Base-by-base conservation (phyloP, 768 basidiomycete genomes). In the Boletus insuetus region DNA sequence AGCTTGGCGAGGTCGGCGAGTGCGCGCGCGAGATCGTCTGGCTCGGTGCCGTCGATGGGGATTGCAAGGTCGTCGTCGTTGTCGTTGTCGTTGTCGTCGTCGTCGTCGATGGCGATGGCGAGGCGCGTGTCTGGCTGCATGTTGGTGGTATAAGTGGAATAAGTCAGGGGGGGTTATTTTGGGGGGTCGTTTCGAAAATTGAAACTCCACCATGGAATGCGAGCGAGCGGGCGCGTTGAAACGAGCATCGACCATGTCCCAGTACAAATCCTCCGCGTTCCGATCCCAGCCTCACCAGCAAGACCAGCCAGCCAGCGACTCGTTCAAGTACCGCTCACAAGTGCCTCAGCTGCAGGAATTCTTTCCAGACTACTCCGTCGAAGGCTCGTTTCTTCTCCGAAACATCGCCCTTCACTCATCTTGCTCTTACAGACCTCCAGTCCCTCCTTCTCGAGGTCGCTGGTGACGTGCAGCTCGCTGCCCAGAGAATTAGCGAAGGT, bases 401-500 rank as follows among this genome's bases (percentile, higher is more conserved):
- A 17, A 13, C 35, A 0, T 8, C 0, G 0, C 35, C 35, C 11
- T 12, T 4, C 35, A 16, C 35, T 13, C 12, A 37, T 37, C 13
- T 13, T 37, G 35, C 9, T 9, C 8, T 29, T 16, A 0, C 46
- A 61, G 91, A 93, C 75, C 80, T 93, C 59, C 77, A 81, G 58
- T 83, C 85, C 8, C 76, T 89, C 50, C 79, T 94, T 43, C 58
- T 62, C 48, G 91, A 94, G 69, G 82, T 82, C 20, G 73, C 70
- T 37, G 91, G 91, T 42, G 89, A 92, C 68, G 74, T 84, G 38
- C 72, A 87, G 59, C 61, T 85, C 53, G 91, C 89, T 42, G 87
- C 81, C 5, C 79, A 79, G n/a, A 79, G 85, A 67, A 89, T 94
- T 59, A 81, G 75, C 51, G 91, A 93, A 68, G 91, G 91, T 89